Percentiles rank a stretch among this genome's conserved stretches.
Conservation (phyloP, 306 rosid genomes). For the Quercus cerris region DNA sequence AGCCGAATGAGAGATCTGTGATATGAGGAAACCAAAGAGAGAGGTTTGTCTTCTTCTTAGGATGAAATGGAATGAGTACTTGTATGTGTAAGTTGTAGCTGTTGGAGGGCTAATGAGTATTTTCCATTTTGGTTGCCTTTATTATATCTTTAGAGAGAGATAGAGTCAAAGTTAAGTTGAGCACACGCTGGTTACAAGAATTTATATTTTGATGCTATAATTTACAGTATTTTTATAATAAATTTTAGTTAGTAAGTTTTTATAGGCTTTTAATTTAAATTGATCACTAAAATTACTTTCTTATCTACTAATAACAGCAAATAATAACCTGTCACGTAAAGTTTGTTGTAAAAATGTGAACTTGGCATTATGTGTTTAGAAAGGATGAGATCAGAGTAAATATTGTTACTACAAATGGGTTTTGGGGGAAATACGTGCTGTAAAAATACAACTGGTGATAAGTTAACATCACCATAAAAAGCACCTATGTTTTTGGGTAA, state of each 20-base stretch:
- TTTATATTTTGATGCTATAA: too few relatives aligned
- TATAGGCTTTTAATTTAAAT: too few relatives aligned
- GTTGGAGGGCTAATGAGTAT: slow-evolving; percentile 16
- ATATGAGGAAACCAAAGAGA: slow-evolving; percentile 18
- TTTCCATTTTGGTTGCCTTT: background rate
- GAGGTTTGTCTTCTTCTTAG: slow-evolving; percentile 36
- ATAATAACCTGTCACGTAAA: too few relatives aligned
- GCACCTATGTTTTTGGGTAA: background rate
- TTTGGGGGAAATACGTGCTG: background rate
- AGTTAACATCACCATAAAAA: background rate
- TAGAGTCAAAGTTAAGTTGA: background rate
- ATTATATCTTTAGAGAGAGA: slow-evolving; percentile 30
- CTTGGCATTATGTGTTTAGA: too few relatives aligned
- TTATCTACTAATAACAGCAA: fast-evolving
- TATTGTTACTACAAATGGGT: background rate
- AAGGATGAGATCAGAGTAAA: too few relatives aligned
- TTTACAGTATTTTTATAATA: fast-evolving
- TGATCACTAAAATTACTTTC: fast-evolving
- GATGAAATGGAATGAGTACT: slow-evolving; percentile 4
- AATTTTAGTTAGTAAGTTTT: fast-evolving
- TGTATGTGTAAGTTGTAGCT: slow-evolving; percentile 9
- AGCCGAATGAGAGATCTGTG: slow-evolving; percentile 27
- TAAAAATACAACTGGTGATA: background rate
- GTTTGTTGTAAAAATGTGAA: too few relatives aligned
- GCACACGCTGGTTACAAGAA: background rate